phyloP scores from a whole-genome alignment of 805 yeast genomes.

The Candida insectorum region DNA sequence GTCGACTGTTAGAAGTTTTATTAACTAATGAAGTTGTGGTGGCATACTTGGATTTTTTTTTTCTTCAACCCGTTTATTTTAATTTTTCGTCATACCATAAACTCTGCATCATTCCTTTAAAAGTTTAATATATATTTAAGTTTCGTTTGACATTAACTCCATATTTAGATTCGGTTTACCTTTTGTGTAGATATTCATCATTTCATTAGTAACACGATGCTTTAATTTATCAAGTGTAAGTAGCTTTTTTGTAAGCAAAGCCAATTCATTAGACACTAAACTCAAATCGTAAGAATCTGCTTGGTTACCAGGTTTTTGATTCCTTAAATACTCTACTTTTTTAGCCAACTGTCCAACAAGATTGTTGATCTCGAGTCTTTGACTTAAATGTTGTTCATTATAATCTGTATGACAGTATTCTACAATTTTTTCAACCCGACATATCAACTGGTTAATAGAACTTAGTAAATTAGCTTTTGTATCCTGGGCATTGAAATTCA shows the following conservation, averaged over 20 bases:
- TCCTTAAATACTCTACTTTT: slow-evolving; percentile 12
- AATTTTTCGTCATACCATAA: slow-evolving; percentile 1
- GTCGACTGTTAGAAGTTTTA: slow-evolving; percentile 13
- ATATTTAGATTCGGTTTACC: slow-evolving; percentile 3
- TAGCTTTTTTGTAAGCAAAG: slow-evolving; percentile 29
- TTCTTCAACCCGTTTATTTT: neutral
- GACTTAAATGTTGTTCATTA: slow-evolving; percentile 6
- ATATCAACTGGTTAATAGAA: slow-evolving; percentile 19
- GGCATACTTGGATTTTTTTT: neutral
- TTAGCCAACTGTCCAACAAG: slow-evolving; percentile 21
- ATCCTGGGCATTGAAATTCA: slow-evolving; percentile 1
- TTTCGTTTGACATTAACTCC: neutral
- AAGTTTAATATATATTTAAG: slow-evolving; percentile 1
- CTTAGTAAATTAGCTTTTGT: slow-evolving; percentile 4
- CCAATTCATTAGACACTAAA: slow-evolving; percentile 24
- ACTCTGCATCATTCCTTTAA: slow-evolving; percentile 1
- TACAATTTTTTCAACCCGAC: slow-evolving; percentile 20
- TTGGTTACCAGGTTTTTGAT: neutral
- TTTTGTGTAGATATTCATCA: too few relatives aligned
- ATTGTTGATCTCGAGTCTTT: slow-evolving; percentile 18
- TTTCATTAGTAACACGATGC: too few relatives aligned
- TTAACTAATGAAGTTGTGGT: neutral
- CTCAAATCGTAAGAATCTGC: slow-evolving; percentile 8
- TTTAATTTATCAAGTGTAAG: slow-evolving; percentile 19
- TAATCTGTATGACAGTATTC: slow-evolving; percentile 13